Base-by-base conservation (phyloP, 116 monocot species). In the Dioscorea cayenensis region DNA sequence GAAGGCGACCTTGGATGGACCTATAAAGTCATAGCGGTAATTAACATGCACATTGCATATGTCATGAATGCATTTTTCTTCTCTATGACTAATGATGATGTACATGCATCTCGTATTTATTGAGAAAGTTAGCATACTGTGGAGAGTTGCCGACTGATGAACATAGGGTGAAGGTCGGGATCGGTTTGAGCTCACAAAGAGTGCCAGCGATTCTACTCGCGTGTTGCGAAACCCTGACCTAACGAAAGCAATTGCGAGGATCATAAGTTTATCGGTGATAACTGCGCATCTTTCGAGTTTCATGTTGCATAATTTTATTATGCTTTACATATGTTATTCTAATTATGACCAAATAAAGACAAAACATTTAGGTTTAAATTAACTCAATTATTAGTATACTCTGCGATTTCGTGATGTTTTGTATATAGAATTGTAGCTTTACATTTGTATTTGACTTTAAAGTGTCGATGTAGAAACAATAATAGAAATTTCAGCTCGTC, bases 1-100 rank as follows among this genome's bases (percentile, higher is more conserved):
- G 93, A 90, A 28, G 93, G 93, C 20, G 59, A 97, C 97, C 17
- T 86, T 97, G 75, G 97, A 97, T 50, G 97, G 97, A 16, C 90
- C 93, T 13, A 14, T 93, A n/a, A 60, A 93, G 88, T 51, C 93
- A 97, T 78, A 75, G 90, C 29, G 93, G 97, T 96, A 76, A 27
- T 52, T 58, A 28, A 28, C 32, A 28, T 25, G 2, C 32, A 64
- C 16, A 21, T 20, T 7, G 23, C 16, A 8, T 14, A 4, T 23
- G 1, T 10, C n/a, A n/a, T n/a, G n/a, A n/a, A n/a, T n/a, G n/a
- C n/a, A 28, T 10, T 62, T 10, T 7, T 0, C 22, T 62, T 62
- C 4, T 55, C 52, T 55, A 17, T 55, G 19, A 55, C 8, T n/a
- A n/a, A n/a, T 14, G 16, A 55, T 55, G 52, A 62, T 73, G 29